phyloP scores from a whole-genome alignment of 345 rosid genomes.

The Ceriops decandra region DNA sequence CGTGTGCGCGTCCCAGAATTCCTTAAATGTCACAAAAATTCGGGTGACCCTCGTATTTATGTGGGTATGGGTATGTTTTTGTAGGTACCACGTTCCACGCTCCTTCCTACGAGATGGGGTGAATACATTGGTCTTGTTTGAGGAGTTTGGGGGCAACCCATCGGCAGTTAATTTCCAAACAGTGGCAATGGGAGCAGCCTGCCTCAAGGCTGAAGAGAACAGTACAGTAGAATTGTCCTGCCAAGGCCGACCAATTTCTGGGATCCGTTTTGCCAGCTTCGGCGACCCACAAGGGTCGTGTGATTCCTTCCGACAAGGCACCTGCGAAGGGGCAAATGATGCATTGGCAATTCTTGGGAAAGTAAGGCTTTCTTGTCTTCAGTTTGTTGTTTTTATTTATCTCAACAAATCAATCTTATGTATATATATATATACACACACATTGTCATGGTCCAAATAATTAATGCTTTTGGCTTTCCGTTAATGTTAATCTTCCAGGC shows the following conservation, averaged over 20 bases:
- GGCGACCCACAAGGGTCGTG: conserved; percentile 19
- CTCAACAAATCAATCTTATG: not conserved
- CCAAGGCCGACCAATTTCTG: not conserved
- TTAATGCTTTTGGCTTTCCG: not conserved
- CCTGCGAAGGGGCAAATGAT: not conserved
- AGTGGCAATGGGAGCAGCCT: not conserved
- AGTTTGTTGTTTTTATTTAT: not conserved
- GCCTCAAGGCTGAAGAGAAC: not conserved
- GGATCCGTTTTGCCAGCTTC: conserved; percentile 10
- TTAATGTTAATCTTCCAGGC: not conserved
- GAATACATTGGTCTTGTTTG: conserved; percentile 18
- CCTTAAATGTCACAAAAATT: not conserved
- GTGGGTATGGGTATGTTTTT: not conserved
- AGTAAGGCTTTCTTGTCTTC: not conserved
- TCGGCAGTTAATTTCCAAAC: conserved; percentile 8
- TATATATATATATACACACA: too few species aligned
- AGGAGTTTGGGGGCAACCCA: conserved; percentile 16
- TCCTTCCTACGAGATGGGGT: not conserved
- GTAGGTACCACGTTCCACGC: conserved; percentile 16
- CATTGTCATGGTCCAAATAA: not conserved
- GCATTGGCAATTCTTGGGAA: not conserved
- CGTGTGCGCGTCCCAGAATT: not conserved
- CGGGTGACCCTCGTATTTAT: too few species aligned
- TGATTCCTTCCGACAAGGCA: not conserved
- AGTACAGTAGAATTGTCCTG: conserved; percentile 3